A percentile compares a stretch with the other conserved stretches of the same genome.
These are phyloP conservation scores for Rhizopus delemar DNA, from an alignment of 371 early-diverging fungal genomes.

Conservation along the genomic window DNA sequence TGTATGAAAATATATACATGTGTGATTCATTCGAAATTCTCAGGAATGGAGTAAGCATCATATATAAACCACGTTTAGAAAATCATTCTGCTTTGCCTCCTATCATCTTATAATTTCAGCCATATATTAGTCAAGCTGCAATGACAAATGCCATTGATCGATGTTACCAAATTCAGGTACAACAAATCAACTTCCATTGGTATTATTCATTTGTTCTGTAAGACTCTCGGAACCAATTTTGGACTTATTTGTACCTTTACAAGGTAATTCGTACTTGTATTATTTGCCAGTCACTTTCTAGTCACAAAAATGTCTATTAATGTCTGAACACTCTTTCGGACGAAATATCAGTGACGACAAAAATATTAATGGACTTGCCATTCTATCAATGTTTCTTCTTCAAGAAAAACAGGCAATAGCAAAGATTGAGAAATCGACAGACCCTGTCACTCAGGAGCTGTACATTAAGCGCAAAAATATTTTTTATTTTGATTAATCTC, in stretches of 20 bases:
- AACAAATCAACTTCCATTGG: slow-evolving; percentile 13
- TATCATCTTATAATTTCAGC: slow-evolving; percentile 10
- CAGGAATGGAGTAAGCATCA: slow-evolving; percentile 10
- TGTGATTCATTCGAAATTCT: slow-evolving; percentile 8
- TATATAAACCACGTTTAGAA: slow-evolving; percentile 10
- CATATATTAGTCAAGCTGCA: slow-evolving; percentile 11
- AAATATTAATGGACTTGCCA: slow-evolving; percentile 6
- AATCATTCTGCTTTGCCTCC: slow-evolving; percentile 15
- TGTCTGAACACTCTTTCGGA: slow-evolving; percentile 5
- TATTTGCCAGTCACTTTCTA: too few species aligned
- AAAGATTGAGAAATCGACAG: slow-evolving; percentile 3
- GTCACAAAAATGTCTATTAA: slow-evolving; percentile 6
- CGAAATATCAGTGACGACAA: slow-evolving; percentile 7
- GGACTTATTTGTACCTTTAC: slow-evolving; percentile 1
- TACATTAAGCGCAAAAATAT: slow-evolving; percentile 5
- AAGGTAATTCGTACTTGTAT: background rate
- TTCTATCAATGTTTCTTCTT: slow-evolving; percentile 7
- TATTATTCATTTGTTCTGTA: slow-evolving; percentile 15
- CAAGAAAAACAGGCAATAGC: slow-evolving; percentile 6
- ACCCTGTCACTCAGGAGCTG: slow-evolving; percentile 6
- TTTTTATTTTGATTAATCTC: background rate
- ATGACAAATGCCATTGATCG: slow-evolving; percentile 18
- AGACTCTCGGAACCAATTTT: slow-evolving; percentile 8
- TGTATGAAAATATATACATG: slow-evolving; percentile 9
- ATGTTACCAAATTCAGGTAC: slow-evolving; percentile 12